A percentile compares a stretch with the other conserved stretches of the same genome.
Conservation (phyloP, 257 asterid genomes). For the Coffea eugenioides region DNA sequence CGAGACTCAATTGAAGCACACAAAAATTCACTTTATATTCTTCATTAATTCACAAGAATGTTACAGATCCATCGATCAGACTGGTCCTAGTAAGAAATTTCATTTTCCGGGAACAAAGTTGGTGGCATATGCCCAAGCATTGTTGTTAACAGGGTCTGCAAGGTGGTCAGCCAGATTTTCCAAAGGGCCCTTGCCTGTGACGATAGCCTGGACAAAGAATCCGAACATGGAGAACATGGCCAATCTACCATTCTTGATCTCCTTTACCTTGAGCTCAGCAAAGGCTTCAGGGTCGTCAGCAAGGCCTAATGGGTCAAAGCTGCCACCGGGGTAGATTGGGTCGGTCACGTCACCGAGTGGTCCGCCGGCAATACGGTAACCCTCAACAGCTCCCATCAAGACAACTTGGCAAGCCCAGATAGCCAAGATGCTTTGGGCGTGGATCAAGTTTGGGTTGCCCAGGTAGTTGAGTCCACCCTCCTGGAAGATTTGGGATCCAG, state of each 20-base stretch:
- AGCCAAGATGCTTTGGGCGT: not conserved
- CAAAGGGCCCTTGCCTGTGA: not conserved
- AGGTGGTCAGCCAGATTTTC: not conserved
- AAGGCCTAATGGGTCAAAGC: not conserved
- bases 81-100: no score
- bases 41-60: no score
- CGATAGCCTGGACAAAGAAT: not conserved
- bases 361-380: not conserved
- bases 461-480: not conserved
- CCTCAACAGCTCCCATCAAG: not conserved
- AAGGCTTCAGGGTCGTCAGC: not conserved
- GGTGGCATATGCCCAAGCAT: not conserved
- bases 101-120: no score
- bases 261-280: not conserved
- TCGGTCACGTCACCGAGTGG: not conserved
- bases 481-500: not conserved
- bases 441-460: not conserved
- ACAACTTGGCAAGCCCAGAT: not conserved
- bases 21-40: not conserved
- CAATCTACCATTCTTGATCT: not conserved
- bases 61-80: no score
- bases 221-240: not conserved
- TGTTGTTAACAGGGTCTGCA: not conserved
- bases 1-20: not conserved
- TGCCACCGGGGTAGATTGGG: not conserved